Evolutionary conservation across 805 yeast genomes (phyloP).

Genomic region (Candida sphagnicola): DNA sequence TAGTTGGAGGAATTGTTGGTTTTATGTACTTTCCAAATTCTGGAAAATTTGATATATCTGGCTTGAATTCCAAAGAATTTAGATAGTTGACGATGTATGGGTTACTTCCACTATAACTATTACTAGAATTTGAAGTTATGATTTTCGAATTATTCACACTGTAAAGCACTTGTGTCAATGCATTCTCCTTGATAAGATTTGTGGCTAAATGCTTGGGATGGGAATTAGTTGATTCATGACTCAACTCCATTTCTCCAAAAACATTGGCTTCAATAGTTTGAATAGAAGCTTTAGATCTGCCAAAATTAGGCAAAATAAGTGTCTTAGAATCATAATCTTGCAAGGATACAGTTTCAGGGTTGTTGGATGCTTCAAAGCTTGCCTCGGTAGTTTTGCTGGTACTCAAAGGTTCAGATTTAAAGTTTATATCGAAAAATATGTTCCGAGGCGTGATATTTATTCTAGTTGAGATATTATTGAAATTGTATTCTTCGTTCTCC

Average conservation of each 20-base stretch:
- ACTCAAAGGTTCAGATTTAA: constrained; percentile 30
- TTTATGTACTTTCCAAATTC: constrained; percentile 56
- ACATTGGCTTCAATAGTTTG: constrained; percentile 40
- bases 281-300: constrained; percentile 31
- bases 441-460: constrained; percentile 23
- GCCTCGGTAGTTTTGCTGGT: constrained; percentile 15
- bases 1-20: constrained; percentile 1
- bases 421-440: constrained; percentile 34
- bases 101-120: constrained; percentile 67
- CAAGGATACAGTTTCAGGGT: constrained; percentile 5
- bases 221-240: constrained; percentile 14
- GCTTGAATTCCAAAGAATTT: constrained; percentile 49
- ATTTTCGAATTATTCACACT: constrained; percentile 27
- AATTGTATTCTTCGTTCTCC: constrained; percentile 2
- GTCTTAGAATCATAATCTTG: constrained; percentile 9
- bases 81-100: constrained; percentile 59
- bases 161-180: constrained; percentile 34
- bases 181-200: constrained; percentile 1
- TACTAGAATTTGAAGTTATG: constrained; percentile 35
- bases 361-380: constrained; percentile 11
- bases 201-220: constrained; percentile 4
- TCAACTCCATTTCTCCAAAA: constrained; percentile 42
- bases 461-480: constrained; percentile 2
- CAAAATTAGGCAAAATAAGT: constrained; percentile 25
- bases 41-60: constrained; percentile 53